Evolutionary conservation across 805 yeast species (phyloP).

Genomic region (Candida chauliodis): DNA sequence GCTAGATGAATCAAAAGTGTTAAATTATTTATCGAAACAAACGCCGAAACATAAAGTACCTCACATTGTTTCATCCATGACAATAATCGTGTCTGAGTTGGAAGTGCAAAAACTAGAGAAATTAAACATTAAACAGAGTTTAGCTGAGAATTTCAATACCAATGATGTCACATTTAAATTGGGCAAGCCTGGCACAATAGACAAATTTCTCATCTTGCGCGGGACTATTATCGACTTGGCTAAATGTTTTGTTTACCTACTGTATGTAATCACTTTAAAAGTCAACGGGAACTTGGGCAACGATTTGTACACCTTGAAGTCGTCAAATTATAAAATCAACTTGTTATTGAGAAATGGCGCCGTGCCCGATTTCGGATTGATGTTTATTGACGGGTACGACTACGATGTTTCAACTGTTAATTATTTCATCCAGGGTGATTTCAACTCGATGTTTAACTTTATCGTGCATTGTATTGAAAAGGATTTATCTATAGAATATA

Average conservation of each 20-base stretch:
- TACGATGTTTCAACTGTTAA: slow-evolving; percentile 8
- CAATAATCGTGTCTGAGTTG: slow-evolving; percentile 15
- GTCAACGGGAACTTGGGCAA: slow-evolving; percentile 22
- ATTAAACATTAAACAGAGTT: slow-evolving; percentile 9
- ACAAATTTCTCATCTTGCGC: slow-evolving; percentile 26
- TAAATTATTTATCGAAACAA: slow-evolving; percentile 8
- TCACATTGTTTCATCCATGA: slow-evolving; percentile 1
- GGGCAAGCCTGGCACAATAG: slow-evolving; percentile 23
- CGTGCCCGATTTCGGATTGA: not conserved
- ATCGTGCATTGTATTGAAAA: slow-evolving; percentile 2
- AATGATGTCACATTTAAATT: slow-evolving; percentile 22
- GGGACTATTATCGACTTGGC: slow-evolving; percentile 22
- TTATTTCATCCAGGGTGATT: slow-evolving; percentile 16
- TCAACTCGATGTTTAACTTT: slow-evolving; percentile 18
- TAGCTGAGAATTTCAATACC: slow-evolving; percentile 20
- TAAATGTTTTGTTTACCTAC: slow-evolving; percentile 22
- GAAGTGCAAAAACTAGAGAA: slow-evolving; percentile 25
- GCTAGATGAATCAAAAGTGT: slow-evolving; percentile 7
- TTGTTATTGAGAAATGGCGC: slow-evolving; percentile 8
- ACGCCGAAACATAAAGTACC: not conserved
- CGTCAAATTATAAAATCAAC: slow-evolving; percentile 22
- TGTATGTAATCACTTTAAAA: slow-evolving; percentile 22
- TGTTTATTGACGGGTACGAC: slow-evolving; percentile 10
- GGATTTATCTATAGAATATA: slow-evolving; percentile 10
- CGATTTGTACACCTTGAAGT: slow-evolving; percentile 29